Evolutionary conservation across 2,329 filamentous ascomycete genomes (phyloP), one percentile per base, ranked within the genome.

Genomic region (Penicillium griseofulvum): DNA sequence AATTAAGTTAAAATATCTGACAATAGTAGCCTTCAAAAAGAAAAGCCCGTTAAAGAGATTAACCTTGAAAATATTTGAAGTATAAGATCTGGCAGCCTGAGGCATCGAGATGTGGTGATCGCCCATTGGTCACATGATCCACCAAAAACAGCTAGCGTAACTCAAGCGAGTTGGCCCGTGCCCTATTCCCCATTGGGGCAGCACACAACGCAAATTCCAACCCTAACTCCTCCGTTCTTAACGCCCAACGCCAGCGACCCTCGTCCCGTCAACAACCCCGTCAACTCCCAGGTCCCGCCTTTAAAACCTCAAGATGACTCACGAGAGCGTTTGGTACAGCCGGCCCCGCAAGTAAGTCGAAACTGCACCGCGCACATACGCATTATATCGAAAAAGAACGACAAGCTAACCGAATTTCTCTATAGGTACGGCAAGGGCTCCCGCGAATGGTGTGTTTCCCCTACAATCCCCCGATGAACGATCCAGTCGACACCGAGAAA

Each of bases 291-390:
- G 57, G 57, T 62, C 62, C 65, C 60, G 62, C 65, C 64, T 62
- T 65, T 68, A 74, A 74, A 76, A 66, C 70, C 78, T 80, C 80
- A 87, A 75, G 76, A 90, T 90, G 87, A 87, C 87, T 80, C 87
- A 90, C 91, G 93, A 97, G 85, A 91, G 89, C 77, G 91, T 97
- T 83, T 99, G 93, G 92, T 96, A 95, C 88, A 96, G 91, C 76
- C 92, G 94, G 80, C 94, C 94, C 76, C 89, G 92, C 81, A 91
- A 80, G 79, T 96, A 95, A 70, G 70, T 62, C 56, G 50, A 52
- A 50, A 50, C 41, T 28, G 44, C 44, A 45, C 41, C 19, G 53
- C 36, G 36, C 59, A 39, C 49, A 39, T 36, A 49, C 39, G 39
- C 42, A 47, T 14, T 10, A 61, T 58, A 26, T 44, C 45, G 57